Base-by-base conservation (phyloP, 202 grass and related monocot species). In the Brachypodium distachyon region DNA sequence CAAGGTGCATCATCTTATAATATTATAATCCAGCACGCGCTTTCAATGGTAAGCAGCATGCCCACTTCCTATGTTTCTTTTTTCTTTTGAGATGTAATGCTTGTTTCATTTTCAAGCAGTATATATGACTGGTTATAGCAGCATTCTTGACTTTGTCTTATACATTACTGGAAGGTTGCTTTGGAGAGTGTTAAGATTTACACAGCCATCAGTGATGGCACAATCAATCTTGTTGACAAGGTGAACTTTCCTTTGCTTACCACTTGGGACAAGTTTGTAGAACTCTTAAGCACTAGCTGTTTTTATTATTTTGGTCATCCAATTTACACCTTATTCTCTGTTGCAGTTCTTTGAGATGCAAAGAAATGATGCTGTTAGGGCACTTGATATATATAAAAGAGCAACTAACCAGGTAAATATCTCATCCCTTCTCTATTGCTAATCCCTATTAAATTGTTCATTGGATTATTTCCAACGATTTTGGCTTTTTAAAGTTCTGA, bases 281-380 rank as follows among this genome's bases (percentile, higher is more conserved):
- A 83, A 55, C 36, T 63, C 7, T 26, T 49, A 41, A 70, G 64
- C 6, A 6, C 42, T 49, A 74, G 37, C 70, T 63, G 38, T 67
- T 0, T 79, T 62, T 26, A 9, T 63, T 69, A 77, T 31, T 73
- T 70, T 76, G 37, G 7, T 58, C 33, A 58, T 72, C 39, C 61
- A 77, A 37, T 26, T 53, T 66, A 79, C n/a, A 64, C 17, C 19
- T 41, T 65, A 84, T 82, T 71, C 18, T 34, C 72, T 84, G 74
- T 58, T 8, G 9, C 85, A 99, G 96, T 99, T 99, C 83, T 99
- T 99, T 83, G 96, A 99, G 63, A 96, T 99, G 96, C 90, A 93
- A 87, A 83, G 96, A 36, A 95, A 81, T 77, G 92, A 96, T 66
- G 96, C 96, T 63, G 18, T 99, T 72, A 90, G 92, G 78, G 96